phyloP scores from a whole-genome alignment of 108 stramenopile genomes.

The Nannochloropsis salina region DNA sequence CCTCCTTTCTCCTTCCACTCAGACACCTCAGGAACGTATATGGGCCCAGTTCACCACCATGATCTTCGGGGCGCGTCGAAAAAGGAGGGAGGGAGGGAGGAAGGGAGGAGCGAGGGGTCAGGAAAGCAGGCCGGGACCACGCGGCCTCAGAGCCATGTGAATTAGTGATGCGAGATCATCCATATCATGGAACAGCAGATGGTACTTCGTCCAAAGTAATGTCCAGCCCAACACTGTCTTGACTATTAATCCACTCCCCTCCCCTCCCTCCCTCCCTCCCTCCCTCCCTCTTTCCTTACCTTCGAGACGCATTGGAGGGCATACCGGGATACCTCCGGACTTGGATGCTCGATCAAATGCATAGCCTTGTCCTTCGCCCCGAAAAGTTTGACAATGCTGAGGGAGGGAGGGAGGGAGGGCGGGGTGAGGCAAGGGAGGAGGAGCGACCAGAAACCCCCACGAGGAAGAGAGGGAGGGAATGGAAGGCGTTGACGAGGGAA shows the following conservation, averaged over 20 bases:
- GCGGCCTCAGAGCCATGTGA: not conserved
- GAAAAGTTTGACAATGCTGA: constrained; percentile 60
- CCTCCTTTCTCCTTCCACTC: not conserved
- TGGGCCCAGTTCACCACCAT: constrained; percentile 16
- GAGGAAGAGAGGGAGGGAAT: constrained; percentile 73
- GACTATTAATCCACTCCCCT: too few relatives aligned
- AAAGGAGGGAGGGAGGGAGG: not conserved
- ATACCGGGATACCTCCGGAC: constrained; percentile 82
- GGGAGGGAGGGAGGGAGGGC: constrained; percentile 63
- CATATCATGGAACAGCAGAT: too few relatives aligned
- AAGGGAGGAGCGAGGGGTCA: not conserved
- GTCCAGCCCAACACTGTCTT: too few relatives aligned
- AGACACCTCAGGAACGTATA: not conserved
- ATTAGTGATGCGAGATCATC: not conserved
- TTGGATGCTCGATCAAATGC: constrained; percentile 83
- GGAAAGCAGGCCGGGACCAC: not conserved
- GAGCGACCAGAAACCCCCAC: constrained; percentile 68
- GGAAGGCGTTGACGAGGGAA: constrained; percentile 39
- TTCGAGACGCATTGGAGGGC: constrained; percentile 89
- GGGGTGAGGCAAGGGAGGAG: constrained; percentile 90
- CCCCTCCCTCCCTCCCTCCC: not conserved
- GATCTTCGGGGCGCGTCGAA: not conserved
- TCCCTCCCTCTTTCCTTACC: constrained; percentile 69
- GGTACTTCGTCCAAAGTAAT: too few relatives aligned
- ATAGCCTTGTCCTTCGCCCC: constrained; percentile 91